Conservation (phyloP, 768 basidiomycete genomes). For the Lanmaoa rubissima region DNA sequence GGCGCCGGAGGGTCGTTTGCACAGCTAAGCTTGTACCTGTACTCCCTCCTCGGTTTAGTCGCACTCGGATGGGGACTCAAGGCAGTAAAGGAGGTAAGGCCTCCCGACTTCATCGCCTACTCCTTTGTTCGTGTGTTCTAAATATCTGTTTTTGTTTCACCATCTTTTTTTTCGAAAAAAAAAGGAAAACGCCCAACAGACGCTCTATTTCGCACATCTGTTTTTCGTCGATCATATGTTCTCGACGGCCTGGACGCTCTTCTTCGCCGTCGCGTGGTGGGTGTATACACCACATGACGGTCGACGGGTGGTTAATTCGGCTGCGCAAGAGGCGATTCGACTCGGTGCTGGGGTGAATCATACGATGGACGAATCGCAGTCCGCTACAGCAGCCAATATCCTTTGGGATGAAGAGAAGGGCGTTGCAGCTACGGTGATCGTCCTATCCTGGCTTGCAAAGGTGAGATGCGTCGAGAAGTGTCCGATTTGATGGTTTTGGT, state of each 20-base stretch:
- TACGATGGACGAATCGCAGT: conserved; percentile 61
- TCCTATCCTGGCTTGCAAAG: conserved; percentile 86
- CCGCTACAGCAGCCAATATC: conserved; percentile 66
- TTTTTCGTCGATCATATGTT: conserved; percentile 92
- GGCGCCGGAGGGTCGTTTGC: conserved; percentile 93
- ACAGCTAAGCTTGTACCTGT: conserved; percentile 90
- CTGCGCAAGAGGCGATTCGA: conserved; percentile 86
- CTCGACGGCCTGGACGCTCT: conserved; percentile 87
- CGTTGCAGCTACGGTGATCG: conserved; percentile 70
- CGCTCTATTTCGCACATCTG: conserved; percentile 86
- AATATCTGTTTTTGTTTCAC: not conserved
- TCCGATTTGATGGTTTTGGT: not conserved
- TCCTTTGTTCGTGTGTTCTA: conserved; percentile 11
- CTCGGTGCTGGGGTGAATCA: conserved; percentile 51
- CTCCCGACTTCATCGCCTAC: not conserved
- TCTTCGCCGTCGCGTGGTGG: conserved; percentile 92
- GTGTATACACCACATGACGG: conserved; percentile 91
- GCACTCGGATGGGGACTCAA: conserved; percentile 85
- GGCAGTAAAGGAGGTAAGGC: conserved; percentile 78
- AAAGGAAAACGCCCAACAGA: conserved; percentile 86
- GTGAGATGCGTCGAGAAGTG: conserved; percentile 40
- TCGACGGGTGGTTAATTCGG: conserved; percentile 71
- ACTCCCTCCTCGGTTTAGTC: conserved; percentile 80
- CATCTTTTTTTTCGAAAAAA: not conserved
- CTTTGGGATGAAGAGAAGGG: conserved; percentile 93